These are phyloP conservation scores for Aspergillus latus DNA, from an alignment of 2,329 filamentous ascomycete species.

Conservation along the genomic window DNA sequence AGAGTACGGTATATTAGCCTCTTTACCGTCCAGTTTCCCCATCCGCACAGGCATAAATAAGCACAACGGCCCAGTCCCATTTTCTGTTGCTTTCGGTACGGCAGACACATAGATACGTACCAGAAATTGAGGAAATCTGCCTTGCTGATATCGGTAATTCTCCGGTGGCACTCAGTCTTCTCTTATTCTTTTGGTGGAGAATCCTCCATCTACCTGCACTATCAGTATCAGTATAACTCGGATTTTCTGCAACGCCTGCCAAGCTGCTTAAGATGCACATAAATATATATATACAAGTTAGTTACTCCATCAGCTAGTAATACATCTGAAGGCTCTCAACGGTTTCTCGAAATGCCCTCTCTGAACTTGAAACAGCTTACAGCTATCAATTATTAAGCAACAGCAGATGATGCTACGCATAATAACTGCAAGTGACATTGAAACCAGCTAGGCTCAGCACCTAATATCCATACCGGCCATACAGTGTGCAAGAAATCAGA, in stretches of 20 bases:
- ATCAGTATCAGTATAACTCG: not conserved
- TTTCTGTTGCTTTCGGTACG: not conserved
- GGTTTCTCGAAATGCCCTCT: too few relatives aligned
- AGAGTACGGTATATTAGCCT: conserved; percentile 12
- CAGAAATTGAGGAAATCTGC: not conserved
- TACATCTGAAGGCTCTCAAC: too few relatives aligned
- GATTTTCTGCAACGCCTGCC: not conserved
- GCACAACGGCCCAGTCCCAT: not conserved
- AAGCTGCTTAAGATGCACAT: too few relatives aligned
- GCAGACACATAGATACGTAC: not conserved
- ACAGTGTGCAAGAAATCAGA: not conserved
- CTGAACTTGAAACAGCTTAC: too few relatives aligned
- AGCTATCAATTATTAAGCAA: too few relatives aligned
- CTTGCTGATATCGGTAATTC: conserved; percentile 26
- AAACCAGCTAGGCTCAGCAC: not conserved
- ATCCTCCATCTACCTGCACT: conserved; percentile 9
- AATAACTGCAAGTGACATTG: not conserved
- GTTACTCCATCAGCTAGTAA: too few relatives aligned
- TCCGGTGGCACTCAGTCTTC: conserved; percentile 23
- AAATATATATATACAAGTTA: too few relatives aligned
- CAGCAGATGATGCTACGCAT: too few relatives aligned
- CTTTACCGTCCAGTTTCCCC: not conserved
- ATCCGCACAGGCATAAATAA: not conserved
- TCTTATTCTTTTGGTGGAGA: conserved; percentile 24
- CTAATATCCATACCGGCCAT: not conserved